phyloP scores from a whole-genome alignment of 2,329 filamentous ascomycete species.

The Rhinocladiella mackenziei region DNA sequence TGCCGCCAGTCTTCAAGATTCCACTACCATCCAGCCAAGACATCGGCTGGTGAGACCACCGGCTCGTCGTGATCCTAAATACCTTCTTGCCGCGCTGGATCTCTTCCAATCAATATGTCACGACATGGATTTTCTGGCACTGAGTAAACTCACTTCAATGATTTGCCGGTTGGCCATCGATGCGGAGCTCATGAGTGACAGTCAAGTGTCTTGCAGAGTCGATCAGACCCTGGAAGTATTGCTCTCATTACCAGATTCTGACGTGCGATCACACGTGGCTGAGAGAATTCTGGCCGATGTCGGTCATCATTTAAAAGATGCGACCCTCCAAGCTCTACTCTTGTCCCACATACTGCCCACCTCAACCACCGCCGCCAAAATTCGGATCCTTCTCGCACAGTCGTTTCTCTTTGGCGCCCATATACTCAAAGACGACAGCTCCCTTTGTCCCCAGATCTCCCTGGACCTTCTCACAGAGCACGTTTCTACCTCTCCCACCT shows the following conservation, averaged over 20 bases:
- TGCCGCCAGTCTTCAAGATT: constrained; percentile 16
- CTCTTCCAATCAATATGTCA: constrained; percentile 19
- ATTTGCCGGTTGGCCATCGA: constrained; percentile 26
- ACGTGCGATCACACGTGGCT: constrained; percentile 15
- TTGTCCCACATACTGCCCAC: constrained; percentile 40
- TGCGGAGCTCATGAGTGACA: constrained; percentile 22
- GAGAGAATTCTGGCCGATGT: constrained; percentile 25
- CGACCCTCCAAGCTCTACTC: constrained; percentile 39
- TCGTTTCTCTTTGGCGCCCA: constrained; percentile 25
- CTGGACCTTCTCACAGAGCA: constrained; percentile 21
- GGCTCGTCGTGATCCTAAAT: constrained; percentile 14
- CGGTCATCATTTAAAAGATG: constrained; percentile 33
- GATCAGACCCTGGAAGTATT: constrained; percentile 21
- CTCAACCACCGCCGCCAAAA: constrained; percentile 35
- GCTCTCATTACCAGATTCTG: constrained; percentile 17
- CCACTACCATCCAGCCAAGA: constrained; percentile 15
- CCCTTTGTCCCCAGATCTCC: constrained; percentile 4
- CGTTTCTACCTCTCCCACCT: constrained; percentile 24
- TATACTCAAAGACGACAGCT: not conserved
- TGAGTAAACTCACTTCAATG: constrained; percentile 26
- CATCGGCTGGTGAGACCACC: constrained; percentile 12
- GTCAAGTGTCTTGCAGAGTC: constrained; percentile 14
- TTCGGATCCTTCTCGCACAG: constrained; percentile 40
- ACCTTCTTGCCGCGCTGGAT: constrained; percentile 22
- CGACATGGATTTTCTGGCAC: constrained; percentile 27